Base-by-base conservation (phyloP, 768 basidiomycete genomes). In the Tephrocybe sp. region DNA sequence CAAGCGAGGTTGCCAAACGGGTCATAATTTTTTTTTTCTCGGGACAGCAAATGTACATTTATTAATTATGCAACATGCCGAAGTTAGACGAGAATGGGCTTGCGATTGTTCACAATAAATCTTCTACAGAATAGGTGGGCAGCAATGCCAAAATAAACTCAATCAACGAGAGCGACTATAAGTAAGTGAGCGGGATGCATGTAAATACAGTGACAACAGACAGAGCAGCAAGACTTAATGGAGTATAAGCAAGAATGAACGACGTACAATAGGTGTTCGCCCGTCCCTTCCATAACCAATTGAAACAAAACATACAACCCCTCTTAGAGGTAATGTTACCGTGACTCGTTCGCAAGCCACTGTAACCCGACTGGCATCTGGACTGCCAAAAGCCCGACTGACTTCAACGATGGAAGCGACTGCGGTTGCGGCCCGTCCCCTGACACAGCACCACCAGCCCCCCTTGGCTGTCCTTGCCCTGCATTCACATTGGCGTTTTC, bases 331-430 rank as follows among this genome's bases (percentile, higher is more conserved):
- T 15, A 24, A 25, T 31, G 21, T 49, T 72, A 77, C 53, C 77
- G 69, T 35, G 75, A 74, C 67, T 86, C 84, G 52, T 86, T 76
- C 28, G 83, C 85, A 42, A 88, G 72, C 86, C 86, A 88, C 38
- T 70, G 75, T 53, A 87, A 60, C 16, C 86, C 86, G 24, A 85
- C 84, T 5, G 86, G 86, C 80, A 85, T 79, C 22, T 56, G 55
- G 24, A 56, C 54, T 35, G 51, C 51, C 11, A 89, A 69, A 37
- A 89, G 71, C 18, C 87, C 87, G 55, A 84, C 87, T 26, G 83
- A 80, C 66, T 88, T 89, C 46, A 89, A 69, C 30, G 87, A 89
- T 26, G 87, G 87, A 51, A 89, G 66, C 16, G 83, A 80, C 55
- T 69, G 77, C 26, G 83, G 80, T 54, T 69, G 77, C 26, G 61